Evolutionary conservation across 2,329 filamentous ascomycete species (phyloP), one percentile per base, ranked within the genome.

Genomic region (Fusarium fujikuroi): DNA sequence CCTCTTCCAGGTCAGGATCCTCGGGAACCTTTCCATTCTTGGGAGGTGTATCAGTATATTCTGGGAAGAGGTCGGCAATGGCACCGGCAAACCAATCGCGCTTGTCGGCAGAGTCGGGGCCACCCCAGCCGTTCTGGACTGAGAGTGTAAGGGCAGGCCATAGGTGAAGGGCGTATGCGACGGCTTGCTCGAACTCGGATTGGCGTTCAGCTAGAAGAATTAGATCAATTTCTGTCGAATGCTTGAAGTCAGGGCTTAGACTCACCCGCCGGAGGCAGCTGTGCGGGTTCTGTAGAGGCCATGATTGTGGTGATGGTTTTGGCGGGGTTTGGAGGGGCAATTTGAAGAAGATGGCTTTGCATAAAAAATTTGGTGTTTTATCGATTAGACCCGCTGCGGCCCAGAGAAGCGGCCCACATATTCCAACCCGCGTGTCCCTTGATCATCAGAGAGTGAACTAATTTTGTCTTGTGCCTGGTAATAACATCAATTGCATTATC

Each of bases 71-170:
- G 32, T 97, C 94, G 66, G 92, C 92, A 60, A 98, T 87, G 47
- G 93, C 93, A 72, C 95, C 95, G 58, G 93, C 95, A 78, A 99
- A 93, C 95, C 95, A 98, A 87, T 97, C 95, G 78, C 95, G 93
- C 86, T 98, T 98, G 83, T 97, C 94, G 69, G 87, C 82, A 28
- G 91, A 92, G 79, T 94, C 91, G 44, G 93, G 90, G 5, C 95
- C 96, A 77, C 95, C 96, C 92, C 95, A 97, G 83, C 90, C 87
- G 81, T 94, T 94, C 80, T 93, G 89, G 49, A 98, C 93, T 52
- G 96, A 94, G 79, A 97, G 91, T 54, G 92, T 92, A 60, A 99
- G 91, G 37, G 94, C 92, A 12, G 93, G 91, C 96, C 96, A 99
- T 79, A 93, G 89, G 85, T 95, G 91, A 74, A 99, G 90, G 47